These are phyloP conservation scores for Paratinospora sagittata DNA, from an alignment of 164 flowering plant genomes.

Conservation along the genomic window DNA sequence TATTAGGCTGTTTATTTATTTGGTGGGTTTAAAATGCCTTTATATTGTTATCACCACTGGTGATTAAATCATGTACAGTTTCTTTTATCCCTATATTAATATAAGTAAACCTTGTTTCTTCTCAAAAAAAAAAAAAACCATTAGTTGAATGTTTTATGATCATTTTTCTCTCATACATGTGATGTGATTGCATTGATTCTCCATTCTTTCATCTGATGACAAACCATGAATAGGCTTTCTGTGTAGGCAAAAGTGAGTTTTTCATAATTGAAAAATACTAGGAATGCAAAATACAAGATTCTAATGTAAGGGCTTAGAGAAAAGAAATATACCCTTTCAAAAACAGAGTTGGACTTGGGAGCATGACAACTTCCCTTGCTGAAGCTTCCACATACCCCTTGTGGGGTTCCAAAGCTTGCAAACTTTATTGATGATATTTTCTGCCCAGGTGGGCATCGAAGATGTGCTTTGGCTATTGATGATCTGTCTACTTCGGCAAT, in stretches of 20 bases:
- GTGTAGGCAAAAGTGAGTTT: not conserved
- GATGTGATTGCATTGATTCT: not conserved
- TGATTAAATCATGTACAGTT: too few relatives aligned
- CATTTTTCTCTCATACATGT: not conserved
- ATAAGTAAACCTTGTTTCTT: too few relatives aligned
- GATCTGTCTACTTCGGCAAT: constrained; percentile 58
- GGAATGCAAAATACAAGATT: not conserved
- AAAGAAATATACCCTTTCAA: constrained; percentile 48
- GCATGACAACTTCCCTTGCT: constrained; percentile 83
- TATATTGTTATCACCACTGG: too few relatives aligned
- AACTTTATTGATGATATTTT: constrained; percentile 79
- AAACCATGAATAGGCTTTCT: not conserved
- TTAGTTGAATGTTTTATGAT: not conserved
- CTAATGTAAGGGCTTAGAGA: not conserved
- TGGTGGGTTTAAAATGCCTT: too few relatives aligned
- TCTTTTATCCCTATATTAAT: too few relatives aligned
- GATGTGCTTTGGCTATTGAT: constrained; percentile 71
- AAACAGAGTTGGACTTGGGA: constrained; percentile 59
- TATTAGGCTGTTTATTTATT: too few relatives aligned
- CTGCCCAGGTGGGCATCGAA: constrained; percentile 69
- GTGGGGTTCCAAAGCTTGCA: constrained; percentile 94
- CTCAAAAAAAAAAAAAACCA: too few relatives aligned
- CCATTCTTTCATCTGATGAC: not conserved
- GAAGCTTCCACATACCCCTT: constrained; percentile 78
- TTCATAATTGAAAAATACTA: not conserved